Evolutionary conservation across 2,329 filamentous ascomycete genomes (phyloP), one percentile per base, ranked within the genome.

Genomic region (Fusarium sp.): DNA sequence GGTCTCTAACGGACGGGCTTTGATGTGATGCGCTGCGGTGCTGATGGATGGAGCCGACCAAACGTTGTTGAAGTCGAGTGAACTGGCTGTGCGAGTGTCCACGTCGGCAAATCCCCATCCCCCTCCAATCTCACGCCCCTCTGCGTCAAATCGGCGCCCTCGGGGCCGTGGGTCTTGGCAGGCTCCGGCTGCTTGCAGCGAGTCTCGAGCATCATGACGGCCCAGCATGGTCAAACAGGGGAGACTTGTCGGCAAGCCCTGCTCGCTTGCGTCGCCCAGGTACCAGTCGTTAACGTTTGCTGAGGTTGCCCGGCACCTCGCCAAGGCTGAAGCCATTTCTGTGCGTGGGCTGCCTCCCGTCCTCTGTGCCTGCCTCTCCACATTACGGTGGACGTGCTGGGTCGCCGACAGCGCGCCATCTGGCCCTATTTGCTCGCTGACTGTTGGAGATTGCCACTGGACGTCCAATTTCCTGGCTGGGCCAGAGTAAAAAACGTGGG

Each of bases 251-350:
- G 13, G 16, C 34, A 58, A 51, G 58, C 47, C 47, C 46, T 69
- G 57, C 44, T 71, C 68, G 68, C 53, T 71, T 72, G 58, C 61
- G 68, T 70, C 71, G 68, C 57, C 62, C 68, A 71, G 68, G 68
- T 70, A 66, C 55, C 58, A 23, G 55, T 37, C 68, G 54, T 72
- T 64, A 70, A 68, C 55, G 66, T 41, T 59, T 30, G 39, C 44
- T 46, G 56, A 65, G 31, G 68, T 71, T 71, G 68, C 68, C 61
- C 41, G 44, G 68, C 65, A 70, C 61, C 61, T 69, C 57, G 68
- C 68, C 68, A 72, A 71, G 55, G 56, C 61, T 71, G 52, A 16
- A 34, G 48, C 58, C 44, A 65, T 62, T 23, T 23, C 23, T 23
- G 18, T 23, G 16, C 53, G 44, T 62, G 68, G 68, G 68, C 68